Conservation (phyloP, 1,284 basidiomycete genomes). For the Salmacisia buchloeana region DNA sequence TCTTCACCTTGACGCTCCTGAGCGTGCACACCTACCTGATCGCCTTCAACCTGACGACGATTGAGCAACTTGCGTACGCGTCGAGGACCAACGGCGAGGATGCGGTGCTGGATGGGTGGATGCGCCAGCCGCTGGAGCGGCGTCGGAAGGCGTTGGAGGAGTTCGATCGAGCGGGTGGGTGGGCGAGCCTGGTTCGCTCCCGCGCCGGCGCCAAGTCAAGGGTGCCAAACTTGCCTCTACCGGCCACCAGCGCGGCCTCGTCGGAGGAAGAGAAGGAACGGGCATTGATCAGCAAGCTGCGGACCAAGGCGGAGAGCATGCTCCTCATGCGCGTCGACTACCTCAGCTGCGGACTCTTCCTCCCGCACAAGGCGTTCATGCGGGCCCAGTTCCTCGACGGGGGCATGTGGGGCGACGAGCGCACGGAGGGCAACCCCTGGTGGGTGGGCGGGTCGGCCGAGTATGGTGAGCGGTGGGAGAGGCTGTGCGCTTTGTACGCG, state of each 20-base stretch:
- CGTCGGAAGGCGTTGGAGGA: neutral
- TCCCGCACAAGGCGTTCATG: neutral
- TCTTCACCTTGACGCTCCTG: constrained; percentile 65
- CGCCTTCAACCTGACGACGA: constrained; percentile 65
- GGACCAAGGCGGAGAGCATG: neutral
- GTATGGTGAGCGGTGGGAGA: neutral
- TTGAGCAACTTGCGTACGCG: constrained; percentile 64
- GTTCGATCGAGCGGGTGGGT: neutral
- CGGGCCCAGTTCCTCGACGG: constrained; percentile 1
- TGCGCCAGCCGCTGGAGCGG: constrained; percentile 4
- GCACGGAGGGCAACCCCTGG: constrained; percentile 80
- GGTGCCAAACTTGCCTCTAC: neutral
- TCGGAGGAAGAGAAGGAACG: constrained; percentile 16
- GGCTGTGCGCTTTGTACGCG: neutral
- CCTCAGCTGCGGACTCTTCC: constrained; percentile 29
- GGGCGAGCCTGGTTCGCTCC: neutral
- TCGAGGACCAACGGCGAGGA: constrained; percentile 63
- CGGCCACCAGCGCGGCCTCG: constrained; percentile 20
- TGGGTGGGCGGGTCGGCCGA: constrained; percentile 58
- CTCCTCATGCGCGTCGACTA: constrained; percentile 57
- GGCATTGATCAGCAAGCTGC: constrained; percentile 9
- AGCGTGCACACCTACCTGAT: constrained; percentile 64
- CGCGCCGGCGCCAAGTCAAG: neutral
- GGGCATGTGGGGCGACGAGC: constrained; percentile 65
- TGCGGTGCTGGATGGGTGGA: constrained; percentile 52